These are phyloP conservation scores for Cornus florida DNA, from an alignment of 148 eudicot genomes.

Conservation along the genomic window DNA sequence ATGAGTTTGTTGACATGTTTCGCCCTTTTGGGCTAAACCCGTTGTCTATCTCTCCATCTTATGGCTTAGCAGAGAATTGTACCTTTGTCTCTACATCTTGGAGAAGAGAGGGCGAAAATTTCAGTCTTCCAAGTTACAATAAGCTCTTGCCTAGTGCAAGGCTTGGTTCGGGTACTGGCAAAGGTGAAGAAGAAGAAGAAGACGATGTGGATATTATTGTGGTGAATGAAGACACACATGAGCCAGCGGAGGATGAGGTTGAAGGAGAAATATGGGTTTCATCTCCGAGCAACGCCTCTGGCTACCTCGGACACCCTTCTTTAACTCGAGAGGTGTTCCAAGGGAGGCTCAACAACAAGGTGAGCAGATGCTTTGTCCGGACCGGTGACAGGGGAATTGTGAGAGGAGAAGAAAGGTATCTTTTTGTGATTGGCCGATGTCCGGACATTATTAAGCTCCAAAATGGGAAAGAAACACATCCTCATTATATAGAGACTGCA, in stretches of 20 bases:
- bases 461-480: slow-evolving; percentile 27
- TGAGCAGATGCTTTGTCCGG: slow-evolving; percentile 25
- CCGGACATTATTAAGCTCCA: slow-evolving; percentile 29
- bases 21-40: slow-evolving; percentile 40
- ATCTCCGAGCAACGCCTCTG: slow-evolving; percentile 51
- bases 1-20: slow-evolving; percentile 38
- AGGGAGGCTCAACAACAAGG: slow-evolving; percentile 13
- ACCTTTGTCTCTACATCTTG: slow-evolving; percentile 53
- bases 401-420: slow-evolving; percentile 38
- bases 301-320: slow-evolving; percentile 44
- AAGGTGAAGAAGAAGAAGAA: slow-evolving; percentile 12
- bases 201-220: slow-evolving; percentile 32
- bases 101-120: slow-evolving; percentile 15
- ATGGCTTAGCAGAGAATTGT: slow-evolving; percentile 54
- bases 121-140: slow-evolving; percentile 29
- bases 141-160: slow-evolving; percentile 47
- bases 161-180: slow-evolving; percentile 18
- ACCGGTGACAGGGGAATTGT: slow-evolving; percentile 49
- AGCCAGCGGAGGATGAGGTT: slow-evolving; percentile 34
- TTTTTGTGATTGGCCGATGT: slow-evolving; percentile 38
- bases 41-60: slow-evolving; percentile 40
- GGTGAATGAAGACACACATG: slow-evolving; percentile 42
- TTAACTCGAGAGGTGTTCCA: slow-evolving; percentile 33
- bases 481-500: slow-evolving; percentile 47
- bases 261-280: slow-evolving; percentile 57